Evolutionary conservation across 371 early-diverging fungal genomes (phyloP), one percentile per base, ranked within the genome.

Genomic region (Phascolomyces articulosus): DNA sequence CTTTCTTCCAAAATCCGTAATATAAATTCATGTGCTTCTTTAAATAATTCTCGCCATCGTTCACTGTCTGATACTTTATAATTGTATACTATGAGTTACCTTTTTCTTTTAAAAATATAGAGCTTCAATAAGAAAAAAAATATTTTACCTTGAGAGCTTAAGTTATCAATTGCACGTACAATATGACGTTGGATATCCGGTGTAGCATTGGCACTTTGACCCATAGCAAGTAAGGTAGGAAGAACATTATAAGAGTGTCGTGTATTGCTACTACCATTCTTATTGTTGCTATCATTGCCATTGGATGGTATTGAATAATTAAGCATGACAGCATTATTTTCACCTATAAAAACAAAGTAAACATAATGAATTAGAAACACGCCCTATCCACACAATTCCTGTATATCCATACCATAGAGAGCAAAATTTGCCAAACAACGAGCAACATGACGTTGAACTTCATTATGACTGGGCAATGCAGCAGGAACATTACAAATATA

Each of bases 341-440:
- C 70, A 41, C 69, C 76, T 74, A 40, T 29, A 40, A 34, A 49
- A 53, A 24, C 13, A 40, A 59, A 24, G 66, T 40, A 8, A 34
- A 26, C 38, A n/a, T n/a, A n/a, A n/a, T n/a, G n/a, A n/a, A n/a
- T n/a, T n/a, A n/a, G n/a, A n/a, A n/a, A n/a, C n/a, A n/a, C n/a
- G n/a, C n/a, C n/a, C n/a, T n/a, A n/a, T n/a, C n/a, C n/a, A n/a
- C n/a, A n/a, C n/a, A n/a, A n/a, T n/a, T n/a, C n/a, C n/a, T n/a
- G n/a, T n/a, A n/a, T n/a, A n/a, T n/a, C n/a, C n/a, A n/a, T n/a
- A 83, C 87, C 80, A 68, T 87, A 85, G 27, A 85, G 73, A 3
- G 85, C 82, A 31, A 87, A 67, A 55, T 87, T 87, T 3, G 87
- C 87, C 23, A 87, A 51, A 31, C 83, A 78, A 15, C 87, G 79